A percentile compares a stretch with the other conserved stretches of the same genome.
Evolutionary conservation across 305 asterid species (phyloP).

Genomic region (Lippia alba): DNA sequence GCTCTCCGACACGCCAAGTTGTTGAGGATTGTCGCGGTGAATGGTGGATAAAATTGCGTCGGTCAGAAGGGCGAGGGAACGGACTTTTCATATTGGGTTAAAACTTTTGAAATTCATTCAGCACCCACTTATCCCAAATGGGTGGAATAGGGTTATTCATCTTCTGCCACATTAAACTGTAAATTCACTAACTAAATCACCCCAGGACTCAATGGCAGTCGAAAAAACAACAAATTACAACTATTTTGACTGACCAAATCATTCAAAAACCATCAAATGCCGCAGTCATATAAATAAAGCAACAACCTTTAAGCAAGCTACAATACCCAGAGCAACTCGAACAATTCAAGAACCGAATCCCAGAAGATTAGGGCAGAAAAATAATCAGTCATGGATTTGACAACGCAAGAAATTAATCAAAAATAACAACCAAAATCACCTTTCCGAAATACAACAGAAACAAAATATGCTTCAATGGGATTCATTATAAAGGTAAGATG

Average conservation of each 20-base stretch:
- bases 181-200: conserved; percentile 4
- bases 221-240: not conserved
- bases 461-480: conserved; percentile 1
- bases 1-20: no score
- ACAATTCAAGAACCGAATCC: no score
- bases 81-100: no score
- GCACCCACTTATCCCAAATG: no score
- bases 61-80: no score
- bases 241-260: not conserved
- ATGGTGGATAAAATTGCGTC: no score
- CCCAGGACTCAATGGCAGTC: not conserved
- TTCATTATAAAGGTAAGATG: conserved; percentile 1
- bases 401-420: not conserved
- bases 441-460: not conserved
- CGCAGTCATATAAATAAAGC: no score
- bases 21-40: no score
- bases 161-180: not conserved
- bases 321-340: no score
- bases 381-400: not conserved
- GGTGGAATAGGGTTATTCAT: not conserved
- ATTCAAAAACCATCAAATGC: not conserved
- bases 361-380: no score
- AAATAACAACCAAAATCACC: not conserved
- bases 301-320: no score
- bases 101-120: no score